A percentile compares a stretch with the other conserved stretches of the same genome.
Evolutionary conservation across 2,329 filamentous ascomycete genomes (phyloP).

Genomic region (Ciborinia camelliae): DNA sequence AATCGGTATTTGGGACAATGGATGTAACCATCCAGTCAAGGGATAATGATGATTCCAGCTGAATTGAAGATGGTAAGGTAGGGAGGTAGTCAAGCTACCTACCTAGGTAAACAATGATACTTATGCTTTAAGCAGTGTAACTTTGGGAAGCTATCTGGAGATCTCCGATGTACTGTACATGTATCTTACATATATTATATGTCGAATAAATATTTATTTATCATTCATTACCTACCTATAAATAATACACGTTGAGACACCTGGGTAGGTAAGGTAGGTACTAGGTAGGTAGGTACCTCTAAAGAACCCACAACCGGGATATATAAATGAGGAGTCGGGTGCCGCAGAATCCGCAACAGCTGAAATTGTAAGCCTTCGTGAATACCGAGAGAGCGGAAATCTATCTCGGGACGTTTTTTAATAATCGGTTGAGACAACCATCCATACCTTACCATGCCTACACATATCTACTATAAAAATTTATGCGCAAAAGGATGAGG

Average conservation of each 20-base stretch:
- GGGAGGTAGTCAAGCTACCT: too few species aligned
- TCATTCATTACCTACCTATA: not conserved
- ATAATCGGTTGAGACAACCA: not conserved
- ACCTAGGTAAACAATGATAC: not conserved
- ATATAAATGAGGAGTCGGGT: too few species aligned
- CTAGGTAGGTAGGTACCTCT: not conserved
- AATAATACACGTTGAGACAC: not conserved
- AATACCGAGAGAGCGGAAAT: not conserved
- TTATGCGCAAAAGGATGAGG: not conserved
- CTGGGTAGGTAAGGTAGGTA: too few species aligned
- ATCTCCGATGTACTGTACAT: not conserved
- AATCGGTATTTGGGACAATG: not conserved
- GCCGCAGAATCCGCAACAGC: not conserved
- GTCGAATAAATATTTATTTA: too few species aligned
- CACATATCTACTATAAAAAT: not conserved
- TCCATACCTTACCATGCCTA: not conserved
- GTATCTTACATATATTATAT: not conserved
- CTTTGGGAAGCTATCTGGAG: not conserved
- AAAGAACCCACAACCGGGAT: not conserved
- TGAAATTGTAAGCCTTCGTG: not conserved
- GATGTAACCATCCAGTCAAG: not conserved
- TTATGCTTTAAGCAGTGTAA: not conserved
- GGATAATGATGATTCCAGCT: slow-evolving; percentile 1
- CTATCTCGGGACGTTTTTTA: not conserved
- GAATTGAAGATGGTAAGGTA: not conserved